phyloP scores from a whole-genome alignment of 768 basidiomycete species.

The Cyathus striatus region DNA sequence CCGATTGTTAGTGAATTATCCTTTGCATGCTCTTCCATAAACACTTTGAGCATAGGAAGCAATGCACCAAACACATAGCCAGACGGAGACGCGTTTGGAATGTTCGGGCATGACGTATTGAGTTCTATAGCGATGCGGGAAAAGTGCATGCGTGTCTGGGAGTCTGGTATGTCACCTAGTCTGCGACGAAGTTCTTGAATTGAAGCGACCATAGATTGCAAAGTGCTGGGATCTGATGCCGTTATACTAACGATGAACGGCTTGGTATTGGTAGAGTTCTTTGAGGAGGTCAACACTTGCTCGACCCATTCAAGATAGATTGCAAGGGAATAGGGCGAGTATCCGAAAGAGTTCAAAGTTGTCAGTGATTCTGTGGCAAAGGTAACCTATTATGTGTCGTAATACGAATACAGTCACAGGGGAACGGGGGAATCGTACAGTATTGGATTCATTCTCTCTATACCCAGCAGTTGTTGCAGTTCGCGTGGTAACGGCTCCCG shows the following conservation, averaged over 20 bases:
- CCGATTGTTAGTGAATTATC: slow-evolving; percentile 63
- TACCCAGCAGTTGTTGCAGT: slow-evolving; percentile 73
- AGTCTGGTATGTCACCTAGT: slow-evolving; percentile 17
- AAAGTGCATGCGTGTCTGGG: slow-evolving; percentile 5
- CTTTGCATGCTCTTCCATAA: slow-evolving; percentile 40
- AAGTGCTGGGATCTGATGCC: slow-evolving; percentile 45
- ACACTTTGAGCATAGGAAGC: slow-evolving; percentile 45
- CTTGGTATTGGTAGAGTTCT: slow-evolving; percentile 18
- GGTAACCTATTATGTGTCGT: slow-evolving; percentile 41
- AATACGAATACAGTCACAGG: neutral
- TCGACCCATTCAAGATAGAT: slow-evolving; percentile 62
- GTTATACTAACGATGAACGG: slow-evolving; percentile 83
- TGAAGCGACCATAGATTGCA: slow-evolving; percentile 49
- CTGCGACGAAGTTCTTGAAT: slow-evolving; percentile 56
- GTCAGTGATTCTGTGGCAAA: slow-evolving; percentile 46
- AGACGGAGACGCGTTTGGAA: slow-evolving; percentile 54
- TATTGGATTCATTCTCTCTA: slow-evolving; percentile 56
- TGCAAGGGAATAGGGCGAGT: slow-evolving; percentile 73
- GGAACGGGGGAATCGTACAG: slow-evolving; percentile 32
- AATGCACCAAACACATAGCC: slow-evolving; percentile 58
- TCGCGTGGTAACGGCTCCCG: slow-evolving; percentile 78
- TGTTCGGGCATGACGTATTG: slow-evolving; percentile 86
- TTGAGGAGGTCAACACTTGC: slow-evolving; percentile 36
- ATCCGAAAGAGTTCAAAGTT: slow-evolving; percentile 85
- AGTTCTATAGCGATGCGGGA: slow-evolving; percentile 66